Percentiles rank a stretch among this genome's conserved stretches.
phyloP scores from a whole-genome alignment of 345 rosid genomes.

The Hevea brasiliensis region DNA sequence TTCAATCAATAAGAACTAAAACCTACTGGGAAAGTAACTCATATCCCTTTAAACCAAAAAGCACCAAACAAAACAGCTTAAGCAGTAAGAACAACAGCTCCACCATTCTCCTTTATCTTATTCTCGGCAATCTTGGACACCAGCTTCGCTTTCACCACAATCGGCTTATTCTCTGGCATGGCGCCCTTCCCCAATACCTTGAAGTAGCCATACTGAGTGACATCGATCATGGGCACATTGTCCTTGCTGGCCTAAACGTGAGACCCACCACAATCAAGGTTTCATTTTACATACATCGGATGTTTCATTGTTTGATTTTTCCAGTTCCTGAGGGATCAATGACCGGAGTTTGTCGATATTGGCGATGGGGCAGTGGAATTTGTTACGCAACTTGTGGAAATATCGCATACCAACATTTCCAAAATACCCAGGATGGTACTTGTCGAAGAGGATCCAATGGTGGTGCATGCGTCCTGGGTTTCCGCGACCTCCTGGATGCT shows the following conservation, averaged over 20 bases:
- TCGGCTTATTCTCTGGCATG: constrained; percentile 63
- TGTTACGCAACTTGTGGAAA: constrained; percentile 82
- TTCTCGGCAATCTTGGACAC: constrained; percentile 75
- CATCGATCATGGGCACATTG: constrained; percentile 62
- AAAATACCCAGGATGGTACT: constrained; percentile 85
- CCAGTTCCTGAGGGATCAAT: constrained; percentile 60
- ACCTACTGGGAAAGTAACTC: background rate
- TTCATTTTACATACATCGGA: too few relatives aligned
- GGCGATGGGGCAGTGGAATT: constrained; percentile 73
- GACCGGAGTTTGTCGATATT: constrained; percentile 87
- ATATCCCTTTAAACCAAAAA: background rate
- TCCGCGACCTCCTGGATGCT: constrained; percentile 89
- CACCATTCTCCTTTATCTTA: constrained; percentile 84
- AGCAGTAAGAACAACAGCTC: constrained; percentile 77
- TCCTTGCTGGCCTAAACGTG: constrained; percentile 66
- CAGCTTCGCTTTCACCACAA: constrained; percentile 76
- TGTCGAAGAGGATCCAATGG: constrained; percentile 89
- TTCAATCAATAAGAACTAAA: background rate
- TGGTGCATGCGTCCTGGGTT: constrained; percentile 94
- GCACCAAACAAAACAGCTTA: background rate
- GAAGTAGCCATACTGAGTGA: constrained; percentile 71
- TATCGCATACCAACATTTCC: constrained; percentile 93
- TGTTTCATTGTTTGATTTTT: too few relatives aligned
- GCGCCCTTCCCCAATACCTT: constrained; percentile 84
- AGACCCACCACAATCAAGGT: too few relatives aligned